A percentile compares a stretch with the other conserved stretches of the same genome.
Conservation (phyloP, 2,329 filamentous ascomycete species). For the Nannizziopsis barbatae region DNA sequence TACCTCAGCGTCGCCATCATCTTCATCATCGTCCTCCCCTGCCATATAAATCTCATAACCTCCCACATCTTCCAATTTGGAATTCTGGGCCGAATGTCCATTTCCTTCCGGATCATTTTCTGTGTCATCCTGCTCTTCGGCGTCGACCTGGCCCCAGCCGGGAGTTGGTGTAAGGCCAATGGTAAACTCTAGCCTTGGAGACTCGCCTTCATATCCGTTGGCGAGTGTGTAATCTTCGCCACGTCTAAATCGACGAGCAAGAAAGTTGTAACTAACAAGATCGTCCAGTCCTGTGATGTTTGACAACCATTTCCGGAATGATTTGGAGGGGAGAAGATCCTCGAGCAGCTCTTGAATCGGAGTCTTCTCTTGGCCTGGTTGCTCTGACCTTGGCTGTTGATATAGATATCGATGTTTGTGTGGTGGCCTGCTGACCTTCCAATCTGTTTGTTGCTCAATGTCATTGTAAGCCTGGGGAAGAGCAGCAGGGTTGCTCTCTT, state of each 20-base stretch:
- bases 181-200: conserved; percentile 74
- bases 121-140: conserved; percentile 41
- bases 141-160: conserved; percentile 69
- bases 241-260: conserved; percentile 77
- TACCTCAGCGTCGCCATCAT: conserved; percentile 38
- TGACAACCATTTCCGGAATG: conserved; percentile 83
- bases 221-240: conserved; percentile 89
- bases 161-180: conserved; percentile 72
- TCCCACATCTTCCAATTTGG: conserved; percentile 29
- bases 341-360: conserved; percentile 69
- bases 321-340: conserved; percentile 66
- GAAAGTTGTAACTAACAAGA: conserved; percentile 60
- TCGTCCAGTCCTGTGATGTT: conserved; percentile 60
- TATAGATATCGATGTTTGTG: conserved; percentile 94
- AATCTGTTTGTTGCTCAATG: conserved; percentile 50
- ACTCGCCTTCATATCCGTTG: conserved; percentile 60
- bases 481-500: conserved; percentile 45
- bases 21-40: conserved; percentile 59
- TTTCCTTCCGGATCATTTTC: conserved; percentile 36
- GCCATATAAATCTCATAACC: conserved; percentile 76
- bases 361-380: conserved; percentile 31
- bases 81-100: conserved; percentile 27
- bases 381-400: conserved; percentile 42
- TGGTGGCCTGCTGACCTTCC: conserved; percentile 73
- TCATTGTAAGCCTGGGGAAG: conserved; percentile 36